These are phyloP conservation scores for Davidsoniella virescens DNA, from an alignment of 2,329 filamentous ascomycete genomes.

Conservation along the genomic window DNA sequence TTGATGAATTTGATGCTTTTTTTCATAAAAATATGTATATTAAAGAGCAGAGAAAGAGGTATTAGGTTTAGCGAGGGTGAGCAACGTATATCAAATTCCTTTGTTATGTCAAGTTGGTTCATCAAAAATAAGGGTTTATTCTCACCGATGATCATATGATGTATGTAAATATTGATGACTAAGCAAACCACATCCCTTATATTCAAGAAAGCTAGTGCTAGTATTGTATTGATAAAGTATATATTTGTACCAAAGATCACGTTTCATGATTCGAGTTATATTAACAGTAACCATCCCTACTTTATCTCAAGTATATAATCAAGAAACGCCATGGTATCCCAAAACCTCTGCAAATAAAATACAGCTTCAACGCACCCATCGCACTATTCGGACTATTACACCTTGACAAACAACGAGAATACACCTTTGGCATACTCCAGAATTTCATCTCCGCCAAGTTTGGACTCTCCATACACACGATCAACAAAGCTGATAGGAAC, in stretches of 20 bases:
- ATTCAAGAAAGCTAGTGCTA: no score
- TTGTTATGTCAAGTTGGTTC: no score
- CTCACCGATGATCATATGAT: no score
- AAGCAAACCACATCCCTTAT: not conserved
- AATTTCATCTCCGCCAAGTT: constrained; percentile 89
- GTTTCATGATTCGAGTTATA: not conserved
- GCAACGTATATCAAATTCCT: no score
- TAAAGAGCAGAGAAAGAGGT: no score
- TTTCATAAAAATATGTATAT: not conserved
- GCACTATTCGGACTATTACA: constrained; percentile 26
- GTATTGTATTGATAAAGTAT: not conserved
- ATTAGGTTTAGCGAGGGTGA: no score
- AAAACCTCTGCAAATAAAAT: not conserved
- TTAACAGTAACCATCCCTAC: not conserved
- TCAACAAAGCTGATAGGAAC: constrained; percentile 96
- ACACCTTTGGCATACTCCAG: constrained; percentile 89
- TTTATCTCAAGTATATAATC: not conserved
- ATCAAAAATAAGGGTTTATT: no score
- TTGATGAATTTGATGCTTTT: not conserved
- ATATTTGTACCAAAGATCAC: not conserved
- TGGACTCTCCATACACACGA: constrained; percentile 84
- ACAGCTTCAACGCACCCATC: not conserved
- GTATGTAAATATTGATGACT: not conserved
- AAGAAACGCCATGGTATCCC: constrained; percentile 1
- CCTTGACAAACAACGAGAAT: constrained; percentile 60